phyloP scores from a whole-genome alignment of 176 grass and related monocot genomes.

The Musa itinerans region DNA sequence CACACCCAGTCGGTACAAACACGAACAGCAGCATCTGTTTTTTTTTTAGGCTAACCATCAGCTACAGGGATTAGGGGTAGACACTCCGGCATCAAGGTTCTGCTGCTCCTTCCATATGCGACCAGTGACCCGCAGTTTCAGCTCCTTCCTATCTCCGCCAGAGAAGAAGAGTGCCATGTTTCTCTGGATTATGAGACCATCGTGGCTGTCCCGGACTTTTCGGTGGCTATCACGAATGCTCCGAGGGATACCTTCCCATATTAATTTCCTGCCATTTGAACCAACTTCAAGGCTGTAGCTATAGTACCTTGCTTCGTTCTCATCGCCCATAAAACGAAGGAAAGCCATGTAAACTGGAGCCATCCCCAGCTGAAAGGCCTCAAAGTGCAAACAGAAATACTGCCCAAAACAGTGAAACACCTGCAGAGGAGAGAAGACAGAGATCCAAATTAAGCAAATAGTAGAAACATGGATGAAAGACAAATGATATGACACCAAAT shows the following conservation, averaged over 20 bases:
- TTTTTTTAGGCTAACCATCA: slow-evolving; percentile 16
- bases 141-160: slow-evolving; percentile 83
- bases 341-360: slow-evolving; percentile 95
- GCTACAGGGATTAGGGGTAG: slow-evolving; percentile 70
- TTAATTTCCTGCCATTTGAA: slow-evolving; percentile 60
- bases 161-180: slow-evolving; percentile 96
- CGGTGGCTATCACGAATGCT: slow-evolving; percentile 79
- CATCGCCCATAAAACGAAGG: slow-evolving; percentile 85
- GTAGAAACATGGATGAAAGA: not conserved
- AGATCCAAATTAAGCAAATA: not conserved
- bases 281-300: slow-evolving; percentile 85
- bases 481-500: not conserved
- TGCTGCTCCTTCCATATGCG: slow-evolving; percentile 88
- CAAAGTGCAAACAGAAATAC: slow-evolving; percentile 93
- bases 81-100: slow-evolving; percentile 54
- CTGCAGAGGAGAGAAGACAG: slow-evolving; percentile 18
- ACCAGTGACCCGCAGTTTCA: slow-evolving; percentile 81
- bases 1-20: no score
- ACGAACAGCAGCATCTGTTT: no score
- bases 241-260: slow-evolving; percentile 83
- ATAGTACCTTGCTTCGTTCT: slow-evolving; percentile 71
- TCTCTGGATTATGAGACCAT: slow-evolving; percentile 83
- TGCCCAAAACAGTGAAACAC: slow-evolving; percentile 91
- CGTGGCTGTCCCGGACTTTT: slow-evolving; percentile 86
- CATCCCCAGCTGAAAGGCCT: slow-evolving; percentile 87